Evolutionary conservation across 805 yeast species (phyloP), one percentile per base, ranked within the genome.

Genomic region (Starmera amethionina): DNA sequence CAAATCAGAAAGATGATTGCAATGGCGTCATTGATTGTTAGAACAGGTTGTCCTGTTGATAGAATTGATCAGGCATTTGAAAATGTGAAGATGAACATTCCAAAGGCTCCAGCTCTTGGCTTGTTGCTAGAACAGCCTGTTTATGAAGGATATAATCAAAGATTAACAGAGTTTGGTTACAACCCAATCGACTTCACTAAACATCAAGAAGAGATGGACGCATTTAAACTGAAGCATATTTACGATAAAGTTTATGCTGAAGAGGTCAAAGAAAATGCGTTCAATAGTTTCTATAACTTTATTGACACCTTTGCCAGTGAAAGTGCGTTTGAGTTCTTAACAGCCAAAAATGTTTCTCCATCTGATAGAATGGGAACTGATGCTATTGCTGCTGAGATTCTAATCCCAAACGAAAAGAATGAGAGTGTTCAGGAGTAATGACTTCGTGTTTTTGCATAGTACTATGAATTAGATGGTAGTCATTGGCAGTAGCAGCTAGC

Each of bases 1-100:
- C 98, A 90, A 70, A 93, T 93, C 56, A 79, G 98, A 58, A 93
- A 93, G 59, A 93, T 93, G 97, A 86, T 93, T 44, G 90, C 96
- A 18, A 82, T 90, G 94, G 95, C 95, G 2, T 76, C 89, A 0
- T 68, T 90, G 42, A 77, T 84, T 14, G 79, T 90, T 18, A 74
- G 98, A 55, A 79, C 93, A 15, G 93, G 95, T 10, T 78, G 89
- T 55, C 95, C 97, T 4, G 55, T 75, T 29, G 72, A 73, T 22
- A 76, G 95, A 51, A 84, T 93, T 46, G 56, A 65, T 8, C 85
- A 86, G 52, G 84, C 95, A 4, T 93, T 86, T 57, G 77, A 78
- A 5, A 70, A 76, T 2, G 73, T 73, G 32, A 84, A 80, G 54
- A 73, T 93, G 46, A 88, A 89, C 55, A 84, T 93, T 47, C 98